Conservation (phyloP, 2,329 filamentous ascomycete species). For the Xenosphaeropsis pyriputrescens region DNA sequence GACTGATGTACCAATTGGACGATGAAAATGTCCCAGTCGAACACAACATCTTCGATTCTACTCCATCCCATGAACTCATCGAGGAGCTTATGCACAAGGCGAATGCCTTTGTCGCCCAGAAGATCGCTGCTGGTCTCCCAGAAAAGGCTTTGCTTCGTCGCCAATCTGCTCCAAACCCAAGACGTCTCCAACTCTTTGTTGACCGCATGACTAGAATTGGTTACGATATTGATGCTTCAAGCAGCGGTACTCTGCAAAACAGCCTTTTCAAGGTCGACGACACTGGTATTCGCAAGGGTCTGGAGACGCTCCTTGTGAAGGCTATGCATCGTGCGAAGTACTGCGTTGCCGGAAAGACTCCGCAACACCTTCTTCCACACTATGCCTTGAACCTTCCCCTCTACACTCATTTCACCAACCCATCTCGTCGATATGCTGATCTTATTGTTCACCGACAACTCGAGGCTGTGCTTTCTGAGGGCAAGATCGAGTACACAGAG, state of each 20-base stretch:
- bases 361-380: slow-evolving; percentile 68
- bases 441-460: slow-evolving; percentile 92
- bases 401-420: slow-evolving; percentile 96
- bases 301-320: slow-evolving; percentile 93
- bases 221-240: slow-evolving; percentile 77
- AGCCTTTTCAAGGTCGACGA: slow-evolving; percentile 91
- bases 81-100: slow-evolving; percentile 93
- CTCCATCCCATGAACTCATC: slow-evolving; percentile 77
- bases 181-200: slow-evolving; percentile 78
- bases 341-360: slow-evolving; percentile 68
- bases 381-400: slow-evolving; percentile 85
- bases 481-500: slow-evolving; percentile 71
- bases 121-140: slow-evolving; percentile 62
- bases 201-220: slow-evolving; percentile 88
- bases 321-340: slow-evolving; percentile 96
- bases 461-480: slow-evolving; percentile 71
- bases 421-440: slow-evolving; percentile 87
- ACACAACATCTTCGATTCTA: slow-evolving; percentile 89
- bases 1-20: slow-evolving; percentile 84
- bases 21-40: slow-evolving; percentile 97
- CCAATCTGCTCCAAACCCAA: slow-evolving; percentile 71
- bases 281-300: slow-evolving; percentile 80
- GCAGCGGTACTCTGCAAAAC: slow-evolving; percentile 83
- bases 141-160: slow-evolving; percentile 88
- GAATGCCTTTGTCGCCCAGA: slow-evolving; percentile 79